A percentile compares a stretch with the other conserved stretches of the same genome.
These are phyloP conservation scores for Penicillium glabrum DNA, from an alignment of 2,329 filamentous ascomycete species.

Conservation along the genomic window DNA sequence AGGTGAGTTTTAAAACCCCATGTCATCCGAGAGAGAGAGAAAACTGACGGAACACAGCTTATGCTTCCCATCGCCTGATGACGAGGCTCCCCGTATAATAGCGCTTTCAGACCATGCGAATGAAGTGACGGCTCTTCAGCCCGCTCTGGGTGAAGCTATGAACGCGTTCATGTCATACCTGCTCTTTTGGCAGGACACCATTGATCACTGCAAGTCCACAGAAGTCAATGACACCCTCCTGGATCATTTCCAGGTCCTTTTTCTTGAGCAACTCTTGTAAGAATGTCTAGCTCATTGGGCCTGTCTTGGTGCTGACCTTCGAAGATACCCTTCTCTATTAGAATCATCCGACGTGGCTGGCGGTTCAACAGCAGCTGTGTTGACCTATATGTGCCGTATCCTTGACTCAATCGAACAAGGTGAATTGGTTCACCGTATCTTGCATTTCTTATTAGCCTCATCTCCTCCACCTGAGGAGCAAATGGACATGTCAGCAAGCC, in stretches of 20 bases:
- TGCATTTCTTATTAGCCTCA: constrained; percentile 86
- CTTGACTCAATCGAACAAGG: constrained; percentile 89
- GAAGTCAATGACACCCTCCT: constrained; percentile 91
- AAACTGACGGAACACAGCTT: constrained; percentile 57
- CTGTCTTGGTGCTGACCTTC: constrained; percentile 1
- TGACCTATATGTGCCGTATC: constrained; percentile 89
- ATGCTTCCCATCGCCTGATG: constrained; percentile 75
- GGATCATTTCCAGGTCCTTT: constrained; percentile 96
- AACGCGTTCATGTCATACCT: constrained; percentile 93
- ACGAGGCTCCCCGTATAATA: constrained; percentile 73
- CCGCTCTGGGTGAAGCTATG: constrained; percentile 81
- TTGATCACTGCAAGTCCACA: constrained; percentile 89
- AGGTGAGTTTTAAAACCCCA: constrained; percentile 41
- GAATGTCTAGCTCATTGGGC: not conserved
- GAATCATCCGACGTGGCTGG: constrained; percentile 97
- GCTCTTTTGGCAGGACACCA: constrained; percentile 95
- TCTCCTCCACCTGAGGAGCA: constrained; percentile 60
- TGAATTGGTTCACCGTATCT: constrained; percentile 89
- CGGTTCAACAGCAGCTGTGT: constrained; percentile 90
- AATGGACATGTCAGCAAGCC: constrained; percentile 59
- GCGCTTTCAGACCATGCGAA: constrained; percentile 84
- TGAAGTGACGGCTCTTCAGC: constrained; percentile 72
- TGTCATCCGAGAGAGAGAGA: not conserved
- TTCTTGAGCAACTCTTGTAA: constrained; percentile 88
- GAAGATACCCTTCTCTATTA: constrained; percentile 86